Percentiles rank a stretch among this genome's conserved stretches.
Evolutionary conservation across 2,329 filamentous ascomycete genomes (phyloP).

Genomic region (Cercospora brassicicola): DNA sequence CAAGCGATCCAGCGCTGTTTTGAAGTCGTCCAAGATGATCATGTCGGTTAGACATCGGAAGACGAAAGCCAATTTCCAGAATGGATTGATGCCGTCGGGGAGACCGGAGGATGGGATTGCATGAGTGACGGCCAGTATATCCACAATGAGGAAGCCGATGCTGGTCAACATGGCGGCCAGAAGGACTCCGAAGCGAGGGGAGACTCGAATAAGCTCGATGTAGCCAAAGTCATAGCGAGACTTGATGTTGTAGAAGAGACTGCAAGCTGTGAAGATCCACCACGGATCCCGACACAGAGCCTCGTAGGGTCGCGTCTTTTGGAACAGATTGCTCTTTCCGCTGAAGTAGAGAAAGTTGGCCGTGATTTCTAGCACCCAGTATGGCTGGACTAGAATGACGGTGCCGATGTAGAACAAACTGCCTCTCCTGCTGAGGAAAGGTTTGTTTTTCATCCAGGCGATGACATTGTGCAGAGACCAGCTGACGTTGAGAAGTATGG

Average conservation of each 20-base stretch:
- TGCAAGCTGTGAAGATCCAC: constrained; percentile 65
- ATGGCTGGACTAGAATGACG: constrained; percentile 60
- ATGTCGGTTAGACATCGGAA: constrained; percentile 69
- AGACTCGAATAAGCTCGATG: constrained; percentile 59
- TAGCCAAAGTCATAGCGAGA: constrained; percentile 59
- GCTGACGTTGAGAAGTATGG: constrained; percentile 58
- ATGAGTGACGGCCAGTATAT: constrained; percentile 59
- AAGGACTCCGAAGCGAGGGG: constrained; percentile 65
- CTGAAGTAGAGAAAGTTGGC: constrained; percentile 64
- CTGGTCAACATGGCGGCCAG: constrained; percentile 61
- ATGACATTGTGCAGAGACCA: constrained; percentile 67
- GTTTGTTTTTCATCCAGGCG: constrained; percentile 66
- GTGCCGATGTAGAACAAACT: constrained; percentile 60
- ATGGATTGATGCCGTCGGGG: constrained; percentile 62
- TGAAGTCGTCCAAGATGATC: constrained; percentile 68
- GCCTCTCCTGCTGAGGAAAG: constrained; percentile 50
- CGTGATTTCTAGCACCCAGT: constrained; percentile 65
- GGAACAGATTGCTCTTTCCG: constrained; percentile 49
- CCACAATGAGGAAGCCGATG: constrained; percentile 61
- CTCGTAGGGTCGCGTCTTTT: constrained; percentile 59
- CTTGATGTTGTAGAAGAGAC: constrained; percentile 64
- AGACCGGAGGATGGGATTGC: constrained; percentile 32
- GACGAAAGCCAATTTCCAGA: constrained; percentile 64
- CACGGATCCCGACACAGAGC: constrained; percentile 65
- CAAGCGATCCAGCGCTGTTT: constrained; percentile 55